Conservation (phyloP, 2,329 filamentous ascomycete genomes). For the Emydomyces testavorans region DNA sequence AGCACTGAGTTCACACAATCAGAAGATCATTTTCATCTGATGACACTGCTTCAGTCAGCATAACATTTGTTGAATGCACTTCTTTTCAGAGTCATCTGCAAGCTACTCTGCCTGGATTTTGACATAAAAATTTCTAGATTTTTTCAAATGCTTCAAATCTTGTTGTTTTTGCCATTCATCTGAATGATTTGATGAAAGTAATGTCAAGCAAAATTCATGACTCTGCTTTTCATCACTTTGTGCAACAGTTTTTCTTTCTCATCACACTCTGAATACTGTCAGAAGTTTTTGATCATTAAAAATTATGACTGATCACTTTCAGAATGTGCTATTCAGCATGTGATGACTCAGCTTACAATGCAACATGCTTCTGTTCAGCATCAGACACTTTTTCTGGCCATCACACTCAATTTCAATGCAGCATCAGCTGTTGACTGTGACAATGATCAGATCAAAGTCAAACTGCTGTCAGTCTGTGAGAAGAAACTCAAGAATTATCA, state of each 20-base stretch:
- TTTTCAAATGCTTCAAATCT: conserved; percentile 18
- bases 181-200: conserved; percentile 21
- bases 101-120: not conserved
- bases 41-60: conserved; percentile 1
- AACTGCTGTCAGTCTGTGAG: conserved; percentile 34
- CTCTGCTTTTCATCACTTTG: conserved; percentile 18
- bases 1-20: conserved; percentile 15
- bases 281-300: conserved; percentile 20
- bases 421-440: conserved; percentile 7
- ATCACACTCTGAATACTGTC: conserved; percentile 22
- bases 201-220: conserved; percentile 22
- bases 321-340: conserved; percentile 36
- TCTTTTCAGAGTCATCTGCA: not conserved
- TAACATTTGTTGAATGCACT: not conserved
- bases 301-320: conserved; percentile 17
- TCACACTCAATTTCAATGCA: conserved; percentile 11
- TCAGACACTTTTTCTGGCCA: conserved; percentile 29
- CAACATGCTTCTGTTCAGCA: conserved; percentile 30
- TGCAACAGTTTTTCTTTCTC: conserved; percentile 22
- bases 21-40: conserved; percentile 18
- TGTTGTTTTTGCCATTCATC: conserved; percentile 15
- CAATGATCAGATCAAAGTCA: conserved; percentile 38
- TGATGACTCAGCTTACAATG: conserved; percentile 34
- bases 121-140: conserved; percentile 10
- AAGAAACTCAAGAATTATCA: conserved; percentile 10